Conservation (phyloP, 495 filamentous ascomycete genomes). For the Hypoxylon perforatum region DNA sequence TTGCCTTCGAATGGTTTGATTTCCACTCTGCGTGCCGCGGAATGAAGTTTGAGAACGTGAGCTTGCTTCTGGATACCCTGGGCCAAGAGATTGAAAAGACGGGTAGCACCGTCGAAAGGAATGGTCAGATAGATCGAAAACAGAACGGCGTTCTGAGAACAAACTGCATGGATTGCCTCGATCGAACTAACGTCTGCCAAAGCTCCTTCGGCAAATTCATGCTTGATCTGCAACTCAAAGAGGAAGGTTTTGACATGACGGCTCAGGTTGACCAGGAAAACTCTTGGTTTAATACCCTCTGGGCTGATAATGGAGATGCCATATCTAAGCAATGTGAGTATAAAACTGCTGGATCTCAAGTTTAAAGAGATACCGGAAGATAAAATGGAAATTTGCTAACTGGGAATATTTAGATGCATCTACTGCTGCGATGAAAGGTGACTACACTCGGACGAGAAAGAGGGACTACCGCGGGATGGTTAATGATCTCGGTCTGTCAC, state of each 20-base stretch:
- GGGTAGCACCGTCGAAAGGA: constrained; percentile 70
- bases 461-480: constrained; percentile 91
- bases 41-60: constrained; percentile 97
- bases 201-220: constrained; percentile 82
- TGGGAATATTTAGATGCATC: constrained; percentile 69
- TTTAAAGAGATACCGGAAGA: not conserved
- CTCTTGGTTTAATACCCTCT: constrained; percentile 92
- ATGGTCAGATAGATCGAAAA: constrained; percentile 56
- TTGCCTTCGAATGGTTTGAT: constrained; percentile 94
- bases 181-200: constrained; percentile 93
- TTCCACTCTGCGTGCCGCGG: constrained; percentile 91
- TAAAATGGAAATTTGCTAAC: constrained; percentile 53
- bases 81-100: constrained; percentile 69
- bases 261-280: constrained; percentile 76
- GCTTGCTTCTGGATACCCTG: constrained; percentile 76
- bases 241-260: constrained; percentile 77
- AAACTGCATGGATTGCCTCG: constrained; percentile 98
- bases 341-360: not conserved
- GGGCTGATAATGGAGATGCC: constrained; percentile 92
- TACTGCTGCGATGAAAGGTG: constrained; percentile 92
- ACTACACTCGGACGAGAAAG: constrained; percentile 91
- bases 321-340: constrained; percentile 70
- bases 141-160: constrained; percentile 85
- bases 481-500: constrained; percentile 89
- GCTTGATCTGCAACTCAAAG: constrained; percentile 78